Conservation (phyloP, 306 rosid species). For the Vachellia pachyceras region DNA sequence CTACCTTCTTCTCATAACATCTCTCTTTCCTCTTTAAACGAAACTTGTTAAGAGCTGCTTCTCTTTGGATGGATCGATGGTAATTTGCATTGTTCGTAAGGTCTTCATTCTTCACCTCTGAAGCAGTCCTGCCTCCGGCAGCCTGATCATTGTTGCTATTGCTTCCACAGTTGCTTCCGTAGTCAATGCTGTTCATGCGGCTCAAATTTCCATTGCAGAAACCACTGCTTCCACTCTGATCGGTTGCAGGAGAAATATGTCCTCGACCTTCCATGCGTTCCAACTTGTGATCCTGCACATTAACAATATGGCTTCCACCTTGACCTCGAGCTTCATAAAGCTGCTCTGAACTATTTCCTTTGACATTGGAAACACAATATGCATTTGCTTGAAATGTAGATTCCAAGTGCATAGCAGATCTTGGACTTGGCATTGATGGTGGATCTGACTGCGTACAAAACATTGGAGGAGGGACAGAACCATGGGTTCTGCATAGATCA, state of each 20-base stretch:
- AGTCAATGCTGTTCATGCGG: conserved; percentile 65
- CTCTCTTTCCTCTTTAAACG: conserved; percentile 95
- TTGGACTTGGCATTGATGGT: conserved; percentile 53
- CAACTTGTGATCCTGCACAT: conserved; percentile 52
- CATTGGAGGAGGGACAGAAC: conserved; percentile 62
- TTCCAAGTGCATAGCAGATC: conserved; percentile 56
- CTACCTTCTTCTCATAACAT: conserved; percentile 93
- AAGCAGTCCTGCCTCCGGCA: conserved; percentile 46
- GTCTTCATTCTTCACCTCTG: conserved; percentile 76
- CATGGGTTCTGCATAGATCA: conserved; percentile 51
- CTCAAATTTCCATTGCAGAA: conserved; percentile 70
- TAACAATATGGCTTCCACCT: conserved; percentile 48
- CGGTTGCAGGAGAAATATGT: conserved; percentile 65
- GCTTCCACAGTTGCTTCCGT: conserved; percentile 84
- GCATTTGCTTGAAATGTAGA: conserved; percentile 57
- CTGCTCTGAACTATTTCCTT: conserved; percentile 58
- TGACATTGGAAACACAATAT: conserved; percentile 56
- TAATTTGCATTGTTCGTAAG: conserved; percentile 48
- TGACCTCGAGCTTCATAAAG: conserved; percentile 42
- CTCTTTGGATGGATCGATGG: conserved; percentile 71
- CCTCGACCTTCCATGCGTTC: conserved; percentile 66
- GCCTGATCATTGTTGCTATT: conserved; percentile 65
- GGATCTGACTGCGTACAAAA: conserved; percentile 63
- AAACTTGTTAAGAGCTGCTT: conserved; percentile 89
- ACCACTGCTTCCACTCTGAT: conserved; percentile 78